A percentile compares a stretch with the other conserved stretches of the same genome.
These are phyloP conservation scores for Phytophthora fragariaefolia DNA, from an alignment of 352 stramenopile genomes.

Conservation along the genomic window DNA sequence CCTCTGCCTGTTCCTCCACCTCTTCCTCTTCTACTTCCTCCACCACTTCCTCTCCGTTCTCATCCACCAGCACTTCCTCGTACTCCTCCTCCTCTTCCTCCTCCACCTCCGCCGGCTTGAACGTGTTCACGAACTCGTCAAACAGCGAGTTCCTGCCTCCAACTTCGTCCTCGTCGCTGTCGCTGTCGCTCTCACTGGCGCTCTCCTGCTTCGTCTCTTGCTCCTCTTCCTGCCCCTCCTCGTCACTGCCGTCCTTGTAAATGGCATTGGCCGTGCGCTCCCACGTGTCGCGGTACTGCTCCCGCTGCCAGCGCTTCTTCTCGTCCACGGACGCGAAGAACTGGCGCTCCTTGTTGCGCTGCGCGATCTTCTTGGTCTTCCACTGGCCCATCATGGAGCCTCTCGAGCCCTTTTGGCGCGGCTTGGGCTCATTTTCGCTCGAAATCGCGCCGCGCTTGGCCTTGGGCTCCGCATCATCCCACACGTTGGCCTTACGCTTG, in stretches of 20 bases:
- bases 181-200: slow-evolving; percentile 22
- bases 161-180: slow-evolving; percentile 21
- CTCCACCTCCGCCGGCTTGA: slow-evolving; percentile 46
- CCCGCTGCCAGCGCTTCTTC: slow-evolving; percentile 58
- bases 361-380: slow-evolving; percentile 67
- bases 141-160: slow-evolving; percentile 52
- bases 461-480: slow-evolving; percentile 49
- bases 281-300: slow-evolving; percentile 45
- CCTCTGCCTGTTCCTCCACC: slow-evolving; percentile 43
- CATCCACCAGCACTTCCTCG: slow-evolving; percentile 58
- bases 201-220: neutral
- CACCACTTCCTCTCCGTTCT: slow-evolving; percentile 47
- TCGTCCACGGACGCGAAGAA: slow-evolving; percentile 53
- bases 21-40: slow-evolving; percentile 45
- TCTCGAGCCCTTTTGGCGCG: slow-evolving; percentile 8
- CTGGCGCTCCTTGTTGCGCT: slow-evolving; percentile 48
- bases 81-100: slow-evolving; percentile 57
- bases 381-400: slow-evolving; percentile 82
- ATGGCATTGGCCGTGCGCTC: slow-evolving; percentile 46
- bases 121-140: slow-evolving; percentile 75
- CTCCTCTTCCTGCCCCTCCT: slow-evolving; percentile 5
- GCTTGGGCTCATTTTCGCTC: slow-evolving; percentile 27
- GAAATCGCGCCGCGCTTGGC: slow-evolving; percentile 15
- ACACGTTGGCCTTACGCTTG: slow-evolving; percentile 65
- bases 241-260: slow-evolving; percentile 41